Base-by-base conservation (phyloP, 805 yeast genomes). In the Blastobotrys terrestris region DNA sequence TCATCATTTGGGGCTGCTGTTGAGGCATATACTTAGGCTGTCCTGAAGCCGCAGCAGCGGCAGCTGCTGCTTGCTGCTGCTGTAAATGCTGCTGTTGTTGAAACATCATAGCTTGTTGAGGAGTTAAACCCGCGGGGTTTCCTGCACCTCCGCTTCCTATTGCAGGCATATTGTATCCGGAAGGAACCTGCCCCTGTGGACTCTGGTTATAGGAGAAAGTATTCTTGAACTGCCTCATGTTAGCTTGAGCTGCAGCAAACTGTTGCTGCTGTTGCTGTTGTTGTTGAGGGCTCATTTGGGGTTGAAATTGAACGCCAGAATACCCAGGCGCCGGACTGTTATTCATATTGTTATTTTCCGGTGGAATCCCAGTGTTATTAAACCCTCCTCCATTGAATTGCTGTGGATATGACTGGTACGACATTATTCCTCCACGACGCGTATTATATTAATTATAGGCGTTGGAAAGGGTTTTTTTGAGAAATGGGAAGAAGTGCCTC, bases 181-280 rank as follows among this genome's bases (percentile, higher is more conserved):
- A 5, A 11, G 35, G 35, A 11, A 26, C 35, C 35, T 26, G 35
- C 35, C 35, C 35, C 35, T 26, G 35, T 26, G 35, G 35, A 26
- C 8, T 26, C 35, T 26, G 35, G 5, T 11, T 11, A 26, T 26
- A 26, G 5, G 35, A 26, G 11, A 26, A 26, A 11, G 35, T 26
- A 11, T 26, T 26, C 11, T 26, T 26, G 11, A 26, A 26, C 35
- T 26, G 35, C 11, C 35, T 26, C 35, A 26, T 26, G 35, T 44
- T 14, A 44, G 46, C 15, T 14, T 44, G 46, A 8, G 39, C 41
- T 40, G 49, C 40, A 20, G 49, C 46, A 11, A 26, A 26, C 11
- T 50, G 53, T 26, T 49, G 52, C 44, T 49, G 48, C 41, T 50
- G 53, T 14, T 50, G 59, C 2, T 53, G 55, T 44, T 56, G 63